Percentiles rank a stretch among this genome's conserved stretches.
Evolutionary conservation across 176 grass and related monocot genomes (phyloP).

Genomic region (Oryza brachyantha): DNA sequence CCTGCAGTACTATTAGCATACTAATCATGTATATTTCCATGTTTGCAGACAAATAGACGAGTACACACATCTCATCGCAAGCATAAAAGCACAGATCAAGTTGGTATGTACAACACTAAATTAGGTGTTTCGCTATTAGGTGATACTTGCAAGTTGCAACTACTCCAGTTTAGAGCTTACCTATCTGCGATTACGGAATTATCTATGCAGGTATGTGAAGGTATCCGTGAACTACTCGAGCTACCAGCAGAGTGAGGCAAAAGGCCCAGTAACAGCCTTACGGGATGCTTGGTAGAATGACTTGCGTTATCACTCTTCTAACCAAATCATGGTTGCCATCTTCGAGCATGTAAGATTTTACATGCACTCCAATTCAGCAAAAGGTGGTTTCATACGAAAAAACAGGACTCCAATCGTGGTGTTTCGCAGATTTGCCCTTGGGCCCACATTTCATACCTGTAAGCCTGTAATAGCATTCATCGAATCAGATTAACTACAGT

Average conservation of each 20-base stretch:
- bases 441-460: too few species aligned
- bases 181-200: too few species aligned
- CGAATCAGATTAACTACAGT: neutral
- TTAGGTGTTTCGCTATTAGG: neutral
- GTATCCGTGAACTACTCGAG: slow-evolving; percentile 72
- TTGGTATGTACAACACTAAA: slow-evolving; percentile 40
- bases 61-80: slow-evolving; percentile 76
- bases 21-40: slow-evolving; percentile 7
- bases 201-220: slow-evolving; percentile 66
- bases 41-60: slow-evolving; percentile 87
- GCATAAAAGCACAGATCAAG: slow-evolving; percentile 89
- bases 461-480: neutral
- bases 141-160: neutral
- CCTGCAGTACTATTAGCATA: neutral
- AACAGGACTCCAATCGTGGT: too few species aligned
- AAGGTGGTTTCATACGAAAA: neutral
- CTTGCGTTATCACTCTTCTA: neutral
- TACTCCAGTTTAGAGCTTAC: neutral
- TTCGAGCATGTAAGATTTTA: neutral
- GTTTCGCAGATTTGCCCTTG: too few species aligned
- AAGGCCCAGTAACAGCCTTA: neutral
- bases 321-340: neutral
- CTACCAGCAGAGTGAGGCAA: slow-evolving; percentile 47
- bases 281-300: neutral
- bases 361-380: neutral